Evolutionary conservation across 2,329 filamentous ascomycete genomes (phyloP).

Genomic region (Scleromitrula shiraiana): DNA sequence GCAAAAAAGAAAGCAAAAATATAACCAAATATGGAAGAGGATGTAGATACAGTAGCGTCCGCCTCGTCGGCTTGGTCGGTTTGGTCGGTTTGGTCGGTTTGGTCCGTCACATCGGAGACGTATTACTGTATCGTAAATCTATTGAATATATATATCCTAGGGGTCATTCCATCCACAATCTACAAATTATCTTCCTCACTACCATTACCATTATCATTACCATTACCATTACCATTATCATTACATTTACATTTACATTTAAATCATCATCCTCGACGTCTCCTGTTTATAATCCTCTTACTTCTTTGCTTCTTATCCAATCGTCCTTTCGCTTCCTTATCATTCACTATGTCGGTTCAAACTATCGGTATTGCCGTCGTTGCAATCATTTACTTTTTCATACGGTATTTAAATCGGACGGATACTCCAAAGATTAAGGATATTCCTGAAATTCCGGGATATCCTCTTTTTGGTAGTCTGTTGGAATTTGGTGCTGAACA

Average conservation of each 20-base stretch:
- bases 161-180: too few relatives aligned
- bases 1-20: background rate
- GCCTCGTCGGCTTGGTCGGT: too few relatives aligned
- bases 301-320: background rate
- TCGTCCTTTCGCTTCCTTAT: background rate
- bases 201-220: too few relatives aligned
- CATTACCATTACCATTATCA: too few relatives aligned
- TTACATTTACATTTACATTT: too few relatives aligned
- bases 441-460: conserved; percentile 12
- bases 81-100: too few relatives aligned
- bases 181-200: too few relatives aligned
- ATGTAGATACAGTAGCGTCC: background rate
- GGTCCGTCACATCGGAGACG: too few relatives aligned
- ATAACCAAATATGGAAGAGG: background rate
- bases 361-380: conserved; percentile 7
- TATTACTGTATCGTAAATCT: too few relatives aligned
- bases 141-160: too few relatives aligned
- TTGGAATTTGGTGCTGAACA: conserved; percentile 12
- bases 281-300: background rate
- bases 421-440: conserved; percentile 14
- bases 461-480: conserved; percentile 13
- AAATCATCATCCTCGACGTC: too few relatives aligned
- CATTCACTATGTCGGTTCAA: conserved; percentile 8
- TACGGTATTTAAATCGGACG: conserved; percentile 11
- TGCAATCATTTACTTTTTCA: background rate